These are phyloP conservation scores for Tephrocybe sp. DNA, from an alignment of 768 basidiomycete genomes.

Conservation along the genomic window DNA sequence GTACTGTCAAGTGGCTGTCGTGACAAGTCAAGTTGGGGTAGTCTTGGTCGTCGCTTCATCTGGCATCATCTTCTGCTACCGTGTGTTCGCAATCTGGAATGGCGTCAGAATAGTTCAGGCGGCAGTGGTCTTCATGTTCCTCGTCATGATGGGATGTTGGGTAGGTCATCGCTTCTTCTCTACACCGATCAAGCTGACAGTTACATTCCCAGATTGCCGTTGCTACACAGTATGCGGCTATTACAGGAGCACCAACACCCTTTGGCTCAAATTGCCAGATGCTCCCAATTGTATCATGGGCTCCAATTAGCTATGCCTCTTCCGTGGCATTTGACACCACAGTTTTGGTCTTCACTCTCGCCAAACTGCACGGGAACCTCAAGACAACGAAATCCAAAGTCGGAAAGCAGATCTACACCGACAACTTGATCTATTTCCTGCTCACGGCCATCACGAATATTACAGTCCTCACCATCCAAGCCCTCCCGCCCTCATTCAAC, in stretches of 20 bases:
- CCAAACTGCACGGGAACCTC: conserved; percentile 20
- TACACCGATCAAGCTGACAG: neutral
- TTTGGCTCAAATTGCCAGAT: conserved; percentile 35
- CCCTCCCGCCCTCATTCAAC: conserved; percentile 23
- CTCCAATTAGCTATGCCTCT: conserved; percentile 31
- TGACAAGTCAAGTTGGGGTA: conserved; percentile 28
- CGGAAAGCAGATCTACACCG: conserved; percentile 27
- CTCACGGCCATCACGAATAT: conserved; percentile 27
- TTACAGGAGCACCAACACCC: conserved; percentile 22
- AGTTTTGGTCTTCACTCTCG: conserved; percentile 24
- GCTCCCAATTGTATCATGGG: conserved; percentile 29
- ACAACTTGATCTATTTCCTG: conserved; percentile 28
- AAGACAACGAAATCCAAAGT: conserved; percentile 22
- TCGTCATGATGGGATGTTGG: conserved; percentile 31
- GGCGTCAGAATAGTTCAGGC: conserved; percentile 24
- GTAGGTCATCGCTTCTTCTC: conserved; percentile 15
- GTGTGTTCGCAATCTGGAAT: conserved; percentile 33
- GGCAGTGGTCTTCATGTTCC: conserved; percentile 21
- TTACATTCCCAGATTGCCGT: conserved; percentile 26
- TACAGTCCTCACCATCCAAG: conserved; percentile 26
- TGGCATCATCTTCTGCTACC: conserved; percentile 32
- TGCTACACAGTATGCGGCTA: conserved; percentile 27
- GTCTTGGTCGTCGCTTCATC: conserved; percentile 28
- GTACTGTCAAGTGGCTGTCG: conserved; percentile 30
- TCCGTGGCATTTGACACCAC: conserved; percentile 30